Evolutionary conservation across 2,329 filamentous ascomycete species (phyloP).

Genomic region (Beauveria sp.): DNA sequence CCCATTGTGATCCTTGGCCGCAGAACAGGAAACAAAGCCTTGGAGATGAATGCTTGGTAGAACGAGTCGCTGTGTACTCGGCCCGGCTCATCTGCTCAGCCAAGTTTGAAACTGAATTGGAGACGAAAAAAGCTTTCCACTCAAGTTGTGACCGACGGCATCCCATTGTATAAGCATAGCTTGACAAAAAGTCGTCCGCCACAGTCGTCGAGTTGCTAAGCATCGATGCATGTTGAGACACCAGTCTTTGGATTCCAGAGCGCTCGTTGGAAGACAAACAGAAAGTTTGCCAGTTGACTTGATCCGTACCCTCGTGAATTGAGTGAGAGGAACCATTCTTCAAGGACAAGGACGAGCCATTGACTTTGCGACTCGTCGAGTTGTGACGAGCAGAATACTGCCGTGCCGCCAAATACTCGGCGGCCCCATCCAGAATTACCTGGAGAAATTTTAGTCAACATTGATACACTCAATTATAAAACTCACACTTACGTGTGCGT

Average conservation of each 20-base stretch:
- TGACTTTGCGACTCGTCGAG: background rate
- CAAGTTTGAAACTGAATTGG: conserved; percentile 27
- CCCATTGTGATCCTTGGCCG: conserved; percentile 37
- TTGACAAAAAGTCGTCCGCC: conserved; percentile 20
- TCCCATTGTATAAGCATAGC: conserved; percentile 40
- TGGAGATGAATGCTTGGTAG: conserved; percentile 19
- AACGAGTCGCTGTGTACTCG: conserved; percentile 18
- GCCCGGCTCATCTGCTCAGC: conserved; percentile 18
- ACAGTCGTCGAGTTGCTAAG: conserved; percentile 16
- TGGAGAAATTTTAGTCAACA: background rate
- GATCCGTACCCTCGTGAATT: background rate
- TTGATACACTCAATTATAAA: too few species aligned
- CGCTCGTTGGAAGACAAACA: conserved; percentile 38
- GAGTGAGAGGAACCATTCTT: conserved; percentile 3
- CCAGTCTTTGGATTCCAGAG: conserved; percentile 28
- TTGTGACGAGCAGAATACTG: background rate
- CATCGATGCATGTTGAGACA: conserved; percentile 27
- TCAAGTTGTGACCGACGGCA: conserved; percentile 37
- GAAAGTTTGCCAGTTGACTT: conserved; percentile 28
- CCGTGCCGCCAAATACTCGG: conserved; percentile 26
- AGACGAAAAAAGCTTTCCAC: conserved; percentile 34
- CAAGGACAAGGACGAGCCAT: background rate
- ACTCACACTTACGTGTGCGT: conserved; percentile 36
- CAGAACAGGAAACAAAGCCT: conserved; percentile 35
- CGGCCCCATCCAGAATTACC: conserved; percentile 40